Base-by-base conservation (phyloP, 495 filamentous ascomycete species). In the Thermothielavioides terrestris region DNA sequence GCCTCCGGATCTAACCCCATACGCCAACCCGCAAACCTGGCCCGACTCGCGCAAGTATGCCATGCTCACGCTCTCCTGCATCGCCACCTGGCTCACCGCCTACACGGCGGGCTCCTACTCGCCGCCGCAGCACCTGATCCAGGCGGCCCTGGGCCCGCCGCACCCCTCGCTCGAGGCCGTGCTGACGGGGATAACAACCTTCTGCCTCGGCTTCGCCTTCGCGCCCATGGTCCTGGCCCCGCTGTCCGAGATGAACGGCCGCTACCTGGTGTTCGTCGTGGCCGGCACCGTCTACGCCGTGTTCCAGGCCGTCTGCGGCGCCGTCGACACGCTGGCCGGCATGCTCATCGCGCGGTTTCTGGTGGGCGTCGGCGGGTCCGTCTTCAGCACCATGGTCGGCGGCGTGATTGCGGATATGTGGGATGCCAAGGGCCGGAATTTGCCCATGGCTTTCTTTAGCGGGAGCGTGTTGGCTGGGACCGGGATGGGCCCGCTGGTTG, bases 161-260 rank as follows among this genome's bases (percentile, higher is more conserved):
- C 15, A 27, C 8, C 74, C 88, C 9, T 79, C 81, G 36, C 64
- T 70, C 17, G 74, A 85, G 10, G 81, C 84, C 18, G 78, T 84
- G 27, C 70, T 86, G 14, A 70, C 84, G n/a, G 87, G 87, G 11
- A 85, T 95, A 39, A 92, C 89, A 0, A 74, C 80, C 3, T 97
- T 94, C 65, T 89, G 86, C 31, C 57, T 76, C 25, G 91, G 91
- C 8, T 96, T 97, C 59, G 88, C 75, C 0, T 59, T 89, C 36
- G 87, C 89, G 0, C 91, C 91, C 0, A 95, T 97, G 88, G 71
- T 90, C 9, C 74, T 96, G 0, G 91, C 90, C 0, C 91, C 91
- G 0, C 85, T 97, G 53, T 89, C 85, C 1, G 91, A 96, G 70
- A 81, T 95, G 56, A 83, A 86, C 57, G 89, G 89, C 0, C 78